Conservation (phyloP, 1,284 basidiomycete species). For the Sparassis latifolia region DNA sequence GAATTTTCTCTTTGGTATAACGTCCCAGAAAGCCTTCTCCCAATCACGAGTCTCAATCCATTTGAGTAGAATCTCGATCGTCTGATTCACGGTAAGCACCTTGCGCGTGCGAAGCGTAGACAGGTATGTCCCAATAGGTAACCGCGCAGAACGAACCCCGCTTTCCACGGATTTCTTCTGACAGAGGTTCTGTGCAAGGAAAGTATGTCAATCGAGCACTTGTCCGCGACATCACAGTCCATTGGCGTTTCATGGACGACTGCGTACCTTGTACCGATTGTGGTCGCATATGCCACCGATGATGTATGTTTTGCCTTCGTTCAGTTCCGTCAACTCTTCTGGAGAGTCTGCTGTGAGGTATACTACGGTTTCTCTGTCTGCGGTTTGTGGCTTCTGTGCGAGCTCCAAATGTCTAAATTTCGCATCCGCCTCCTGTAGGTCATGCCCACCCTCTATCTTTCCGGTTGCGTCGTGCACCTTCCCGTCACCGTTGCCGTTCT, state of each 20-base stretch:
- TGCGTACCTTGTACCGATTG: conserved; percentile 88
- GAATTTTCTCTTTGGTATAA: conserved; percentile 90
- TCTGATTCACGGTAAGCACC: conserved; percentile 96
- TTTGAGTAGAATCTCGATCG: conserved; percentile 87
- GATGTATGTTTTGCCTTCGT: conserved; percentile 84
- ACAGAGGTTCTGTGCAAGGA: conserved; percentile 68
- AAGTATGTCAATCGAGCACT: neutral
- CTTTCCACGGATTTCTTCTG: conserved; percentile 77
- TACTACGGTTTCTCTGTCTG: conserved; percentile 52
- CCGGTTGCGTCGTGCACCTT: neutral
- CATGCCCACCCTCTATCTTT: conserved; percentile 15
- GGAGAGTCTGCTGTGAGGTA: conserved; percentile 96
- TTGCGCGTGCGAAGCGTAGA: conserved; percentile 83
- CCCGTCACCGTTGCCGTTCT: neutral
- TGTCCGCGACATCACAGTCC: neutral
- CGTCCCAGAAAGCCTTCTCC: conserved; percentile 77
- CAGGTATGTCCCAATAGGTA: conserved; percentile 90
- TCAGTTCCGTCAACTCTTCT: conserved; percentile 77
- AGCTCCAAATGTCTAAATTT: neutral
- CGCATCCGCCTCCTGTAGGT: conserved; percentile 1
- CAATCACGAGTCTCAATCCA: conserved; percentile 84
- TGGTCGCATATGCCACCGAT: conserved; percentile 96
- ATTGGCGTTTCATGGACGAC: neutral
- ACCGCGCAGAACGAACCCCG: conserved; percentile 77
- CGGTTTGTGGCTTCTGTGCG: conserved; percentile 13